Percentiles rank a stretch among this genome's conserved stretches.
These are phyloP conservation scores for Colletotrichum lindemuthianum DNA, from an alignment of 2,329 filamentous ascomycete species.

Conservation along the genomic window DNA sequence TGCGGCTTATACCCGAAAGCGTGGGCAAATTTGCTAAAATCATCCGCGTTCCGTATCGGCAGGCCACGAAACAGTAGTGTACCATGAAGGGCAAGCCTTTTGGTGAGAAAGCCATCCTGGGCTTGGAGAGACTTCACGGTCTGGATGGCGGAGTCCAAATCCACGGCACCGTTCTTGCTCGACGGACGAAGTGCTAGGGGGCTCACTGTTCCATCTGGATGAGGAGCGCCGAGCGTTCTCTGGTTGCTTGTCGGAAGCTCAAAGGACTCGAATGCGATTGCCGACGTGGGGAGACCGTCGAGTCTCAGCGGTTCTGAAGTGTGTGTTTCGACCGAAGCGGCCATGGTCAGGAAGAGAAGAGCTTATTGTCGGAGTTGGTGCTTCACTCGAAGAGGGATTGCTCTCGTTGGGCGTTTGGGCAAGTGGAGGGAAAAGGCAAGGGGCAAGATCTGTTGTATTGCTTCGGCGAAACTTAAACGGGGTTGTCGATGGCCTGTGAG, in stretches of 20 bases:
- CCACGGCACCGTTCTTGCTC: not conserved
- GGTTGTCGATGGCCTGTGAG: too few species aligned
- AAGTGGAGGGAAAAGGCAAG: too few species aligned
- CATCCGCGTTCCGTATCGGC: slow-evolving; percentile 54
- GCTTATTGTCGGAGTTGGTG: too few species aligned
- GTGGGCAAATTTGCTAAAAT: slow-evolving; percentile 60
- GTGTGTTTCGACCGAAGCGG: not conserved
- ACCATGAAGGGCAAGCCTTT: slow-evolving; percentile 55
- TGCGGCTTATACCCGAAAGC: slow-evolving; percentile 56
- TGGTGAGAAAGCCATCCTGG: slow-evolving; percentile 44
- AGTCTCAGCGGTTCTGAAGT: not conserved
- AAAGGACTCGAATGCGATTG: slow-evolving; percentile 5
- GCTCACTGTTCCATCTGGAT: slow-evolving; percentile 1
- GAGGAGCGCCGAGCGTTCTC: slow-evolving; percentile 2
- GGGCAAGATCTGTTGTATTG: too few species aligned
- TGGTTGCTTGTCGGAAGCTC: slow-evolving; percentile 7
- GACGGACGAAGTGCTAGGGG: slow-evolving; percentile 2
- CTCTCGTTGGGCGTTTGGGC: too few species aligned
- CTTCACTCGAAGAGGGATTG: too few species aligned
- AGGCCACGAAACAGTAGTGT: slow-evolving; percentile 57
- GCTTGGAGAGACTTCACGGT: slow-evolving; percentile 8
- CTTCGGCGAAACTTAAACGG: too few species aligned
- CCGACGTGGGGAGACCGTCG: too few species aligned
- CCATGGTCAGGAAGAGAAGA: not conserved
- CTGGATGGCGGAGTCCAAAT: not conserved